Evolutionary conservation across 192 early-diverging fungal genomes (phyloP).

Genomic region (Coemansia biformis): DNA sequence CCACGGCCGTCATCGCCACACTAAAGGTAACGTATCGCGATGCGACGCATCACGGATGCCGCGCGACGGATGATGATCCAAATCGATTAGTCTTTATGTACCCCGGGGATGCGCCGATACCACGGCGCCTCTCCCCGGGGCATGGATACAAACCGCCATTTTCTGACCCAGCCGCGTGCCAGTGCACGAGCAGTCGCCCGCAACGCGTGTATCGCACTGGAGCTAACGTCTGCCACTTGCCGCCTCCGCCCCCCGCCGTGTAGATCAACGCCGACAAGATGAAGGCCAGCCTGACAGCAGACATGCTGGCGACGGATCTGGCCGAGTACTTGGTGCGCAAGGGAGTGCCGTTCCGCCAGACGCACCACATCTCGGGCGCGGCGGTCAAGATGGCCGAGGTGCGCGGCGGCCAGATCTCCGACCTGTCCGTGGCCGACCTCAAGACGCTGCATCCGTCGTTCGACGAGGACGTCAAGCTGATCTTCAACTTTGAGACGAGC

Average conservation of each 20-base stretch:
- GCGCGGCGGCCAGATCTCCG: slow-evolving; percentile 61
- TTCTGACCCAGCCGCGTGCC: too few relatives aligned
- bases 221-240: too few relatives aligned
- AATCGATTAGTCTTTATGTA: slow-evolving; percentile 52
- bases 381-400: slow-evolving; percentile 94
- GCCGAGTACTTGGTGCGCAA: slow-evolving; percentile 98
- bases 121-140: slow-evolving; percentile 2
- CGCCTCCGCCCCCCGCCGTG: too few relatives aligned
- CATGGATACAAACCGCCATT: slow-evolving; percentile 33
- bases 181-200: too few relatives aligned
- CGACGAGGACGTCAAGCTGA: slow-evolving; percentile 68
- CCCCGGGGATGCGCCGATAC: too few relatives aligned
- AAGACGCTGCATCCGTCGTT: slow-evolving; percentile 81
- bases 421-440: slow-evolving; percentile 75
- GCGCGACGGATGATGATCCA: slow-evolving; percentile 26
- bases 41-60: background rate
- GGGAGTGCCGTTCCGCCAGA: slow-evolving; percentile 97
- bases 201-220: too few relatives aligned
- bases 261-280: slow-evolving; percentile 83
- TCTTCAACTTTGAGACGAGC: slow-evolving; percentile 90
- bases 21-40: slow-evolving; percentile 55
- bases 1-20: slow-evolving; percentile 86
- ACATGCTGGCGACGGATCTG: slow-evolving; percentile 97
- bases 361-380: slow-evolving; percentile 95
- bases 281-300: slow-evolving; percentile 69